These are phyloP conservation scores for Lactifluus volemus DNA, from an alignment of 768 basidiomycete genomes.

Conservation along the genomic window DNA sequence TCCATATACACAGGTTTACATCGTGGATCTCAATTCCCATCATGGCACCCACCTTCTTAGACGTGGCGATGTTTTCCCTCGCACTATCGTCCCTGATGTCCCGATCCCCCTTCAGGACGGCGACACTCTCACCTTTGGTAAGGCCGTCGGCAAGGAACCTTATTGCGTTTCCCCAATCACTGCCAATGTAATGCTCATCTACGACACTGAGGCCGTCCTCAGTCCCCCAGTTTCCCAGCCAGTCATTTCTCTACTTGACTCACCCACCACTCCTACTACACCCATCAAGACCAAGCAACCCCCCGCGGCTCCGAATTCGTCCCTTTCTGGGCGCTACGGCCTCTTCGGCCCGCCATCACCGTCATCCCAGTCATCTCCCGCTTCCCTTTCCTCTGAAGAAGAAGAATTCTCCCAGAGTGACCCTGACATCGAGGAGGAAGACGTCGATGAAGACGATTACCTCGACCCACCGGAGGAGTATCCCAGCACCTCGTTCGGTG, in stretches of 20 bases:
- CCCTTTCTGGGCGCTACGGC: constrained; percentile 55
- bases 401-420: constrained; percentile 23
- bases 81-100: constrained; percentile 43
- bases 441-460: constrained; percentile 46
- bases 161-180: constrained; percentile 56
- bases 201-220: constrained; percentile 22
- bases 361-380: constrained; percentile 36
- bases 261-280: constrained; percentile 1
- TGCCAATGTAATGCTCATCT: constrained; percentile 48
- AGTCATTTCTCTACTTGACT: constrained; percentile 11
- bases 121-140: constrained; percentile 70
- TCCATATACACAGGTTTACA: constrained; percentile 42
- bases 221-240: neutral
- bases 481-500: neutral
- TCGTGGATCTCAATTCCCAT: constrained; percentile 64
- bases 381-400: constrained; percentile 25
- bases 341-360: constrained; percentile 33
- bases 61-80: constrained; percentile 40
- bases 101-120: constrained; percentile 54
- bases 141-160: constrained; percentile 55
- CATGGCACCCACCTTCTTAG: constrained; percentile 67
- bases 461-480: constrained; percentile 28
- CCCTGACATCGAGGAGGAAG: constrained; percentile 3
- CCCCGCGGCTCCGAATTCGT: constrained; percentile 24
- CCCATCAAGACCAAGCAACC: constrained; percentile 23